Conservation (phyloP, 2,329 filamentous ascomycete species). For the Fonsecaea pedrosoi region DNA sequence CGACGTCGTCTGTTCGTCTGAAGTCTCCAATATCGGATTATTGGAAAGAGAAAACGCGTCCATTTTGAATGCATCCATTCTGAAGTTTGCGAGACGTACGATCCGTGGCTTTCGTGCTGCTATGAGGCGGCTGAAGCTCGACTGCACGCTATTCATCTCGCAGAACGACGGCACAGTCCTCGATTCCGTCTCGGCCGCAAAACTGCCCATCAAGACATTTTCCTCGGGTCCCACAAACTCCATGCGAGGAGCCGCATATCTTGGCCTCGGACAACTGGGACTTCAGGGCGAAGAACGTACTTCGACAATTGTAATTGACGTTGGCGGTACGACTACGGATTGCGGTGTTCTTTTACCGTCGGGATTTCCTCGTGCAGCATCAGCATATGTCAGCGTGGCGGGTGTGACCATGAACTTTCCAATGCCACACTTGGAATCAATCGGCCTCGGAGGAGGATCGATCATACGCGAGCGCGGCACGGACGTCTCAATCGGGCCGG, state of each 20-base stretch:
- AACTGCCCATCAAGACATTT: slow-evolving; percentile 68
- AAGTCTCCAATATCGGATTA: slow-evolving; percentile 53
- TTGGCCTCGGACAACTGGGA: slow-evolving; percentile 56
- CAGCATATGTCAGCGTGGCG: slow-evolving; percentile 64
- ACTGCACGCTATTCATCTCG: slow-evolving; percentile 65
- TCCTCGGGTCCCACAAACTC: slow-evolving; percentile 69
- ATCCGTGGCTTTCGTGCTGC: slow-evolving; percentile 64
- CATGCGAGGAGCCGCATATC: slow-evolving; percentile 68
- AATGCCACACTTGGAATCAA: slow-evolving; percentile 62
- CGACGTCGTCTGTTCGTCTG: slow-evolving; percentile 54
- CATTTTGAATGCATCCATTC: slow-evolving; percentile 69
- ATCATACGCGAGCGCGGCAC: slow-evolving; percentile 46
- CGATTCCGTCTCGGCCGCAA: slow-evolving; percentile 59
- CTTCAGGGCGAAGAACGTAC: slow-evolving; percentile 43
- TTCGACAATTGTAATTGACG: slow-evolving; percentile 61
- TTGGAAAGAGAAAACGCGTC: slow-evolving; percentile 69
- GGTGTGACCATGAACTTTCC: slow-evolving; percentile 66
- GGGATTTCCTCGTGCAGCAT: slow-evolving; percentile 65
- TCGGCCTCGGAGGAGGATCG: slow-evolving; percentile 64
- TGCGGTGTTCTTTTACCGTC: slow-evolving; percentile 63
- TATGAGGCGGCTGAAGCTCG: slow-evolving; percentile 57
- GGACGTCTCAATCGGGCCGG: slow-evolving; percentile 59
- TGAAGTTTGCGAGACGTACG: slow-evolving; percentile 63
- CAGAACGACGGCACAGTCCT: slow-evolving; percentile 68
- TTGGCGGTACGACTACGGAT: slow-evolving; percentile 66